Evolutionary conservation across 257 asterid genomes (phyloP), one percentile per base, ranked within the genome.

Genomic region (Fraxinus cuspidata): DNA sequence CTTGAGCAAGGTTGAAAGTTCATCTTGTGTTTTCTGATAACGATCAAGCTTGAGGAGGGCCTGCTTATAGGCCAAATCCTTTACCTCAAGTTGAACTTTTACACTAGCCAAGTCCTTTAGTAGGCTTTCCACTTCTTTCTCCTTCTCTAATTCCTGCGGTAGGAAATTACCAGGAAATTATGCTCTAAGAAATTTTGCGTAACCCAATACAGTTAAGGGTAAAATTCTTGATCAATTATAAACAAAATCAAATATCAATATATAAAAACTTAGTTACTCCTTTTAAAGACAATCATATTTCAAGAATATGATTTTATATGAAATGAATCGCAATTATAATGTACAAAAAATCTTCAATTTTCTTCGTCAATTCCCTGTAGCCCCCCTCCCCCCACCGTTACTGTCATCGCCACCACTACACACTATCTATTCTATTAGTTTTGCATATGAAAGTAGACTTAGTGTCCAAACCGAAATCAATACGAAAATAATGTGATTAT

Each of bases 21-120:
- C 92, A 23, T 90, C 80, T 29, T 81, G 69, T 73, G 85, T 82
- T 75, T 86, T 81, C 21, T 84, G 85, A 77, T 83, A 83, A 70
- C 90, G 87, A 38, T 87, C 89, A 13, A 88, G 60, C 83, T 78
- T 70, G 27, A 81, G 78, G 47, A 89, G 83, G 31, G 81, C 89
- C 80, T 91, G 92, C 74, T 83, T 90, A 83, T 82, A 83, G 0
- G 89, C 90, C 0, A 85, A 81, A 8, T 93, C 94, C 73, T 89
- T 91, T 4, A 88, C 88, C 74, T 86, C 97, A 2, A 89, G 63
- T 71, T 87, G 86, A 63, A 63, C 69, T 27, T 27, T 63, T 10
- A 63, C 18, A 27, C 19, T 12, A 12, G 69, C 18, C 69, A 63
- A 25, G 19, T 27, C 69, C 86, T 82, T 89, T 81, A 80, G 78